These are phyloP conservation scores for Thielaviopsis musarum DNA, from an alignment of 2,329 filamentous ascomycete species.

Conservation along the genomic window DNA sequence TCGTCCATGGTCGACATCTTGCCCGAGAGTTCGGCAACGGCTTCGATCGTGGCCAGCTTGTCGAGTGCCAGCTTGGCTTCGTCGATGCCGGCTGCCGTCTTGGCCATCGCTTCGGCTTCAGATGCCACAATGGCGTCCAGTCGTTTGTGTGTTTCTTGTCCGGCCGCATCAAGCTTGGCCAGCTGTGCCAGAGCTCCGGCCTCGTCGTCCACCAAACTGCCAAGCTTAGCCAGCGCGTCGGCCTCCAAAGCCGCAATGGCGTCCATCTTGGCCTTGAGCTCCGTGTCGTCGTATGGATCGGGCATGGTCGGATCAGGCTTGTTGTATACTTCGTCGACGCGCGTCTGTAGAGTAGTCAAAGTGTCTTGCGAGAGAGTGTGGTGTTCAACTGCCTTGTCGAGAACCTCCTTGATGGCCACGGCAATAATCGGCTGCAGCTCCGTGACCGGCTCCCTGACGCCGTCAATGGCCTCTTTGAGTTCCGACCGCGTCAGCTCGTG, in stretches of 20 bases:
- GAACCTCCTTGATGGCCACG: conserved; percentile 70
- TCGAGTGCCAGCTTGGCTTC: conserved; percentile 7
- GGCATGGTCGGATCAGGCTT: conserved; percentile 33
- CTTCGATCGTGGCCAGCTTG: conserved; percentile 1
- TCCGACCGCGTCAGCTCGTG: conserved; percentile 73
- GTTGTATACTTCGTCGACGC: conserved; percentile 42
- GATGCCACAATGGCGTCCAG: conserved; percentile 8
- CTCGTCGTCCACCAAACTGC: conserved; percentile 8
- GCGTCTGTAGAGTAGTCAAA: conserved; percentile 35
- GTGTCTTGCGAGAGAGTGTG: conserved; percentile 71
- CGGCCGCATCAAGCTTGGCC: conserved; percentile 2
- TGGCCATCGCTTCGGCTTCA: conserved; percentile 8
- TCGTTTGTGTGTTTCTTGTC: conserved; percentile 9
- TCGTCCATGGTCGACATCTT: conserved; percentile 1
- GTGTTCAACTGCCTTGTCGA: conserved; percentile 66
- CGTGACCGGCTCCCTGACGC: conserved; percentile 57
- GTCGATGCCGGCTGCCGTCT: conserved; percentile 5
- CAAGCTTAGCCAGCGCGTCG: conserved; percentile 7
- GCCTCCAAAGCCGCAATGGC: conserved; percentile 9
- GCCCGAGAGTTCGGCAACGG: background rate
- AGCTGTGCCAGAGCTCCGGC: conserved; percentile 5
- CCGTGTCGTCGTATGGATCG: conserved; percentile 44
- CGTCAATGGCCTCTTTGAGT: conserved; percentile 51
- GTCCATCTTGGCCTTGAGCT: conserved; percentile 15
- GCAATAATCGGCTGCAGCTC: conserved; percentile 84